Base-by-base conservation (phyloP, 176 grass and related monocot genomes). In the Rhynchospora breviuscula region DNA sequence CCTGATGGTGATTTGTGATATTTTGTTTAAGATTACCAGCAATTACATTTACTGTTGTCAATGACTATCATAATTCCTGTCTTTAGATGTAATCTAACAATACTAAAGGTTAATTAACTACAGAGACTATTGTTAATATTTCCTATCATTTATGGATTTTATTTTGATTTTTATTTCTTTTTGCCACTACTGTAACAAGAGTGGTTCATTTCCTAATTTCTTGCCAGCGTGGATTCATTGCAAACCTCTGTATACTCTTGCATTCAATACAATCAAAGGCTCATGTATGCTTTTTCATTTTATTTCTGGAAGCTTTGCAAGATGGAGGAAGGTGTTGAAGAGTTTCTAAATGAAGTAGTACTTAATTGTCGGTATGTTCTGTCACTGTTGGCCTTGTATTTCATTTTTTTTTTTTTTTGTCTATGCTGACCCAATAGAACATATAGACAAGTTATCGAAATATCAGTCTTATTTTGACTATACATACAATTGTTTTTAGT, bases 281-380 rank as follows among this genome's bases (percentile, higher is more conserved):
- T 70, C 2, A 76, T 51, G 13, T 14, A 6, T 14, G 51, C 19
- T 54, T 54, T 54, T 76, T 29, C 72, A 53, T 71, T 52, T 54
- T 80, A 46, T 67, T 79, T 53, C 83, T 93, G 90, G 85, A 90
- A 97, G 94, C 86, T 97, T 59, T 70, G 23, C 44, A 84, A 91
- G 84, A 90, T 97, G 91, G 86, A 80, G 9, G 57, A 88, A 89
- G 83, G 85, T 76, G 59, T 92, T 0, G 87, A 94, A 43, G 85
- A 83, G 70, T 82, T 89, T 78, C 83, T 94, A 81, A 80, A 94
- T 56, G 89, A 59, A 79, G 80, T 90, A 48, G 80, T 84, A 63
- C 88, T 87, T 79, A 89, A 93, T 77, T 97, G 89, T 91, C 92
- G 94, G 94, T 97, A 85, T 54, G 72, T 76, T 76, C 26, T 75